Conservation (phyloP, 2,329 filamentous ascomycete species). For the Neophaeococcomyces mojaviensis region DNA sequence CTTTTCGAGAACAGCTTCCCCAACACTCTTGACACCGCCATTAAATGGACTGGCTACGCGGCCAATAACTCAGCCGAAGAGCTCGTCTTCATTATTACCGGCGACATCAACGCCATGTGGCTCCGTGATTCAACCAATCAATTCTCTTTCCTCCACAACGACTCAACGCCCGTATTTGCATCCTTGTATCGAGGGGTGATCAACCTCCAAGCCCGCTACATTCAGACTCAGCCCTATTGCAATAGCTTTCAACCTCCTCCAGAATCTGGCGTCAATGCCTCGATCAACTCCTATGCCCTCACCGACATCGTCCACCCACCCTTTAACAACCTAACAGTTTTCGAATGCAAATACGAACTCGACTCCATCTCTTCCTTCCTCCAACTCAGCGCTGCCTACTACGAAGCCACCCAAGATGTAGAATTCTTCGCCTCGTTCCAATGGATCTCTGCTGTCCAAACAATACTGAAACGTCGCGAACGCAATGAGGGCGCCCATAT, state of each 20-base stretch:
- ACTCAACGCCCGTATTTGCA: constrained; percentile 52
- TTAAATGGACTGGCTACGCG: constrained; percentile 56
- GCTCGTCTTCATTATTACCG: constrained; percentile 21
- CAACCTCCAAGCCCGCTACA: constrained; percentile 63
- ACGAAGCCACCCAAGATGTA: constrained; percentile 40
- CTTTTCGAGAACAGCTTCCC: constrained; percentile 46
- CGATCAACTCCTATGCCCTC: constrained; percentile 32
- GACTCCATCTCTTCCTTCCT: constrained; percentile 47
- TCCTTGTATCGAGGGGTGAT: constrained; percentile 63
- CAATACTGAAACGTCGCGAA: constrained; percentile 38
- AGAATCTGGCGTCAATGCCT: constrained; percentile 37
- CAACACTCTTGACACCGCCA: constrained; percentile 67
- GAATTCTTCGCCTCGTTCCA: constrained; percentile 42
- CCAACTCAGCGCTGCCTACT: constrained; percentile 43
- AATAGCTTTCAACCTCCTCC: constrained; percentile 47
- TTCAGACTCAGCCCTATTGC: constrained; percentile 52
- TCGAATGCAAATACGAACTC: constrained; percentile 49
- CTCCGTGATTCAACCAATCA: constrained; percentile 56
- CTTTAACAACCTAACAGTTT: constrained; percentile 39
- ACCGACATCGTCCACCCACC: constrained; percentile 36
- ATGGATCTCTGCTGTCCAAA: constrained; percentile 41
- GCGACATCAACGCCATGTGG: constrained; percentile 45
- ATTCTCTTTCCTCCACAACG: constrained; percentile 48
- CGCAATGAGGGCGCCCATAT: constrained; percentile 42
- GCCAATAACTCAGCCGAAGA: constrained; percentile 18